Conservation (phyloP, 805 yeast genomes). For the Limtongia smithiae region DNA sequence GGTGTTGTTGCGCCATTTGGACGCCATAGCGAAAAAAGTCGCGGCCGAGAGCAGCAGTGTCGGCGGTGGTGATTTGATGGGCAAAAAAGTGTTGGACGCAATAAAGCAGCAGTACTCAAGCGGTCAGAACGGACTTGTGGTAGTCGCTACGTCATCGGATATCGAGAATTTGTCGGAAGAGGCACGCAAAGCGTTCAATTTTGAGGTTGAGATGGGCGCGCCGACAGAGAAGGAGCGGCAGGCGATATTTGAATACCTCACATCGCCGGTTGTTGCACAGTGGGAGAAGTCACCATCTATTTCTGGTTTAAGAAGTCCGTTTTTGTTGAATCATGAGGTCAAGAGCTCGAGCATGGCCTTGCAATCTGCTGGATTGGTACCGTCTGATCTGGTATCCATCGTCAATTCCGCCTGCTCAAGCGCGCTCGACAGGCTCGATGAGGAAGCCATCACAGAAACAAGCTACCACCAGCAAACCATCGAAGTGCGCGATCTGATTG, state of each 20-base stretch:
- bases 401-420: constrained; percentile 58
- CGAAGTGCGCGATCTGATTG: constrained; percentile 38
- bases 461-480: constrained; percentile 22
- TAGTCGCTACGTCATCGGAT: constrained; percentile 67
- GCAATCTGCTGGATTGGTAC: constrained; percentile 90
- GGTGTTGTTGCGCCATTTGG: constrained; percentile 67
- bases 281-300: neutral
- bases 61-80: constrained; percentile 37
- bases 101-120: constrained; percentile 53
- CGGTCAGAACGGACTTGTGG: constrained; percentile 43
- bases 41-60: constrained; percentile 50
- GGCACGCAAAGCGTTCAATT: constrained; percentile 65
- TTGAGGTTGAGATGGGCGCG: constrained; percentile 71
- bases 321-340: constrained; percentile 48
- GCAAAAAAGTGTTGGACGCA: constrained; percentile 50
- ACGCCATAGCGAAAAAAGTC: constrained; percentile 66
- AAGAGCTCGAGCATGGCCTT: constrained; percentile 58
- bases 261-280: constrained; percentile 26
- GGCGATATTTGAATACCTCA: constrained; percentile 54
- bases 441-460: constrained; percentile 23
- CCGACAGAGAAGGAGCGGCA: constrained; percentile 75
- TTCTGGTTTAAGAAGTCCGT: constrained; percentile 22
- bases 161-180: constrained; percentile 64
- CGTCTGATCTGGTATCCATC: constrained; percentile 72
- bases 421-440: constrained; percentile 51